These are phyloP conservation scores for Hymenoscyphus infarciens DNA, from an alignment of 2,329 filamentous ascomycete genomes.

Conservation along the genomic window DNA sequence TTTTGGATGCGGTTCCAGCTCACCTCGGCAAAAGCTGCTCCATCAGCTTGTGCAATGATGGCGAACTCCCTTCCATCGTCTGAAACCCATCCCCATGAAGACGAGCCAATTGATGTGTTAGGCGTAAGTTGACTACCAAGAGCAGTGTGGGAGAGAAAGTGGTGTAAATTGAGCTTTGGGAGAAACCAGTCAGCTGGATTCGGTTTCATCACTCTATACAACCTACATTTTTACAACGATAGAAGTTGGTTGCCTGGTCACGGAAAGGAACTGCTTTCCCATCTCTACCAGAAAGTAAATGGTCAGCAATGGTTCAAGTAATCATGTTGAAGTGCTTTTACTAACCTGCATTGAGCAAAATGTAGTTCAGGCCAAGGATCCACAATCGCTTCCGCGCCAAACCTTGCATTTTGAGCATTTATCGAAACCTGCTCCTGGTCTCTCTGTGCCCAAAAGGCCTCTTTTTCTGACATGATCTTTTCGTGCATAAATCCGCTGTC, in stretches of 20 bases:
- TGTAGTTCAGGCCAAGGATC: neutral
- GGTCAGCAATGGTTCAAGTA: neutral
- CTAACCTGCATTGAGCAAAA: neutral
- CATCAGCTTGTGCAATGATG: conserved; percentile 5
- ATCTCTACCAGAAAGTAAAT: neutral
- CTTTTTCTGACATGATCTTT: neutral
- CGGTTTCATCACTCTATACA: neutral
- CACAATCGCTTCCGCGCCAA: neutral
- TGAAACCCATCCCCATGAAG: conserved; percentile 5
- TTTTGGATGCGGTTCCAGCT: neutral
- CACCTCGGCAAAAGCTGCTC: conserved; percentile 1
- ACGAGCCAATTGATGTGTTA: neutral
- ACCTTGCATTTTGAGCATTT: neutral
- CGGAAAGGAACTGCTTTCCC: neutral
- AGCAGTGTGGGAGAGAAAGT: conserved; percentile 5
- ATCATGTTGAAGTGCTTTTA: neutral
- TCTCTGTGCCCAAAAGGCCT: neutral
- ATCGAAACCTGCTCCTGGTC: neutral
- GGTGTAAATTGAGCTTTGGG: neutral
- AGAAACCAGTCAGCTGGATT: neutral
- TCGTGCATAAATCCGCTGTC: neutral
- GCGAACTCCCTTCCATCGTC: conserved; percentile 1
- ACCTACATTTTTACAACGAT: neutral
- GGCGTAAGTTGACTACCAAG: neutral
- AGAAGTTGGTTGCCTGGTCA: neutral